phyloP scores from a whole-genome alignment of 768 basidiomycete genomes.

The Brasilioporus rufonigricans region DNA sequence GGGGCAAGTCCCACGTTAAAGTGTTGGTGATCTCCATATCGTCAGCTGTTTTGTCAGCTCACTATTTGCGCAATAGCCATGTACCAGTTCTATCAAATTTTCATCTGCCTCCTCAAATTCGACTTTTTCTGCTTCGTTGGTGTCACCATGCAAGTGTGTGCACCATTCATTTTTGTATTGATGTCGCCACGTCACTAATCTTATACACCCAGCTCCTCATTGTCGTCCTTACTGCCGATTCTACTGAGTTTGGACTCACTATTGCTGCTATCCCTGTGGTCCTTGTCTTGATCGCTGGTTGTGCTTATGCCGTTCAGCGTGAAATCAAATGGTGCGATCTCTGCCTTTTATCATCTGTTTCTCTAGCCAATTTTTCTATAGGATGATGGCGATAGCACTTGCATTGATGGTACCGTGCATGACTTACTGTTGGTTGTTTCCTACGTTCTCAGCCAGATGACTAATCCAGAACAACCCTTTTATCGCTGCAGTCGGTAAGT shows the following conservation, averaged over 20 bases:
- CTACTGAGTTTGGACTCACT: constrained; percentile 79
- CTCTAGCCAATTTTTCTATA: not conserved
- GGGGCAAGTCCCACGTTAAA: constrained; percentile 85
- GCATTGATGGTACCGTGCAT: constrained; percentile 74
- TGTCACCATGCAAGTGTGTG: constrained; percentile 79
- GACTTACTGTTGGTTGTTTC: constrained; percentile 60
- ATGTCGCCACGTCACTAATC: not conserved
- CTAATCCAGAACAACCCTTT: constrained; percentile 1
- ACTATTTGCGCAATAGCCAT: constrained; percentile 50
- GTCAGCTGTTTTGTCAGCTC: not conserved
- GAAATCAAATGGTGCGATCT: constrained; percentile 72
- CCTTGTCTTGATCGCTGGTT: constrained; percentile 59
- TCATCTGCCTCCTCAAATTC: constrained; percentile 86
- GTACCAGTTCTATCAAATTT: constrained; percentile 86
- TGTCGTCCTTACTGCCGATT: constrained; percentile 59
- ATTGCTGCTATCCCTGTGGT: constrained; percentile 82
- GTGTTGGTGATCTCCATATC: constrained; percentile 42
- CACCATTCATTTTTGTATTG: not conserved
- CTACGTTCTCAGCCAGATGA: not conserved
- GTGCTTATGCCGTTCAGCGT: constrained; percentile 68
- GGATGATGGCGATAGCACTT: constrained; percentile 73
- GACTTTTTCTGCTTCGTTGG: constrained; percentile 87
- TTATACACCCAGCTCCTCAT: constrained; percentile 64
- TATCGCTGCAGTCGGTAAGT: constrained; percentile 29
- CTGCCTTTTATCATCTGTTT: not conserved